Base-by-base conservation (phyloP, 345 rosid species). In the Sonneratia alba region DNA sequence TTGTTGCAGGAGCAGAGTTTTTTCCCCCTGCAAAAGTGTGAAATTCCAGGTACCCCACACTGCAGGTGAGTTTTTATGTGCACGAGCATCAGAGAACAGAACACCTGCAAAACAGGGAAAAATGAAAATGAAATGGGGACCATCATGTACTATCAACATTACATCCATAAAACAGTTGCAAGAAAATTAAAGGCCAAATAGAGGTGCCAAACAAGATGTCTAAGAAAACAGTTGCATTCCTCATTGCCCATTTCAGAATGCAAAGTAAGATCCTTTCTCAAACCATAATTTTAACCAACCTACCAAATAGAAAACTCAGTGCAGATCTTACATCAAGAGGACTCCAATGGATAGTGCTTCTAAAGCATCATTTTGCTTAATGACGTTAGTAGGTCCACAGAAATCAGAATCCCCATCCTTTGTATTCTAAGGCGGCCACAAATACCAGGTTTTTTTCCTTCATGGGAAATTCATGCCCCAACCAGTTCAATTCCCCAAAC, bases 21-120 rank as follows among this genome's bases (percentile, higher is more conserved):
- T 43, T 70, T 71, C 71, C 79, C 69, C 66, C 69, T 73, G 40
- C 36, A 59, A 75, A 81, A 81, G 74, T 66, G 77, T 65, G 84
- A 75, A 79, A 69, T 76, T 70, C 77, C 71, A 69, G 66, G 36
- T 67, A 77, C 57, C 71, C 77, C 86, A 74, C 80, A 70, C 74
- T 78, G 78, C 37, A 67, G 78, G 59, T 57, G 40, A 71, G 73
- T 43, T 12, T 51, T 70, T 40, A 79, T 37, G 43, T 18, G 69
- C 70, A 73, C 37, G 19, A 72, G 69, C 86, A 82, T 82, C 59
- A 70, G 72, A 79, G 69, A 64, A 70, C 71, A 71, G 71, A 74
- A 82, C 71, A 71, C 82, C 88, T 82, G 80, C 74, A 73, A 67
- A 27, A 63, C 51, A 36, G 51, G 79, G 42, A 51, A 4, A 69